Evolutionary conservation across 352 stramenopile genomes (phyloP).

Genomic region (Pythium rishiriense): DNA sequence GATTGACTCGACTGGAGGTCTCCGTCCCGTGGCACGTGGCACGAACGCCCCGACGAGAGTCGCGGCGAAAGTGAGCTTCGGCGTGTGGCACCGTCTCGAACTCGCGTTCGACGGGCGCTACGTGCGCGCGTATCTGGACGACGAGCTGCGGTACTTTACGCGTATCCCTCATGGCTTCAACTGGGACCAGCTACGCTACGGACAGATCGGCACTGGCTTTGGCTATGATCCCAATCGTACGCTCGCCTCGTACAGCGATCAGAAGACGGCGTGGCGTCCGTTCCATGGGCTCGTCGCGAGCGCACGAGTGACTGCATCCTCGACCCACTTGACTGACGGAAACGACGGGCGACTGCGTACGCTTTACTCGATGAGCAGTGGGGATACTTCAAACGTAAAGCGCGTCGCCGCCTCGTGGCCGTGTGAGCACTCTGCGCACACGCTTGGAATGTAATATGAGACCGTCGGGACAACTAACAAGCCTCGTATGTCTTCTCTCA

Average conservation of each 20-base stretch:
- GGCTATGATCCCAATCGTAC: conserved; percentile 10
- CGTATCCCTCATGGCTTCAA: neutral
- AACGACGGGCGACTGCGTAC: no score
- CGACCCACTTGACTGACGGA: no score
- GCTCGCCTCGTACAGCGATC: neutral
- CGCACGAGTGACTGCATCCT: neutral
- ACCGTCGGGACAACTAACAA: no score
- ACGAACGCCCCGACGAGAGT: neutral
- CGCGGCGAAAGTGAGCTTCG: neutral
- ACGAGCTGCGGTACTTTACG: conserved; percentile 1
- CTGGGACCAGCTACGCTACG: neutral
- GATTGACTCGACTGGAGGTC: neutral
- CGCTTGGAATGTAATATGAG: no score
- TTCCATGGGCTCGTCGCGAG: conserved; percentile 14
- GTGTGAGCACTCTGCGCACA: neutral
- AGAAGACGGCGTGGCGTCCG: neutral
- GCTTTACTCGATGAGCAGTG: no score
- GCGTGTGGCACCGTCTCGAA: conserved; percentile 11
- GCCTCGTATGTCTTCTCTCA: no score
- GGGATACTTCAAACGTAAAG: neutral
- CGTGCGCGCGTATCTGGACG: conserved; percentile 7
- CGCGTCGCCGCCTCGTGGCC: neutral
- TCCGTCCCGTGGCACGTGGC: neutral
- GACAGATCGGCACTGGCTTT: conserved; percentile 12
- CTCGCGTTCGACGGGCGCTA: conserved; percentile 6